phyloP scores from a whole-genome alignment of 768 basidiomycete species.

The Omphalotus guepiniiformis region DNA sequence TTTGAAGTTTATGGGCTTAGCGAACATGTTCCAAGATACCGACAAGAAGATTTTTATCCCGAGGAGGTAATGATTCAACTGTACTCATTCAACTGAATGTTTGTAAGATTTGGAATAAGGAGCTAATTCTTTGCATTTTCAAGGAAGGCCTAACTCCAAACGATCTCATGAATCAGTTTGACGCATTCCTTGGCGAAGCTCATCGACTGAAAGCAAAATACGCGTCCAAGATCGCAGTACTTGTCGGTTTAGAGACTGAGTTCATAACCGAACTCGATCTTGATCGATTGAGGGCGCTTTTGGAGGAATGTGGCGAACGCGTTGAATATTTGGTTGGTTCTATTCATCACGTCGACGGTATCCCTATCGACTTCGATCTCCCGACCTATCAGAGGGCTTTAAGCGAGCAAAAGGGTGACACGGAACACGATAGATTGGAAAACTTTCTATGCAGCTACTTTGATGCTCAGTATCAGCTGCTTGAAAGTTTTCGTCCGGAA shows the following conservation, averaged over 20 bases:
- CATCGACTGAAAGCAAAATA: conserved; percentile 67
- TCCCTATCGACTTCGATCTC: conserved; percentile 91
- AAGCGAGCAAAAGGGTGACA: conserved; percentile 21
- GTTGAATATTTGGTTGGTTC: conserved; percentile 92
- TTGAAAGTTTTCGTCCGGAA: conserved; percentile 74
- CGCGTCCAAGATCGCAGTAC: conserved; percentile 60
- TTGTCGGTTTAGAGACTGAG: conserved; percentile 93
- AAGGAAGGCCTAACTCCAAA: conserved; percentile 54
- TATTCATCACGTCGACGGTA: conserved; percentile 82
- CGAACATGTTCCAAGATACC: conserved; percentile 92
- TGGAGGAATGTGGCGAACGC: conserved; percentile 40
- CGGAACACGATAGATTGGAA: conserved; percentile 32
- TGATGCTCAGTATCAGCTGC: conserved; percentile 74
- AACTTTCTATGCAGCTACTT: conserved; percentile 68
- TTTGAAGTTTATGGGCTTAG: conserved; percentile 85
- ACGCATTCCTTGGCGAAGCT: conserved; percentile 72
- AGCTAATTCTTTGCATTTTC: conserved; percentile 5
- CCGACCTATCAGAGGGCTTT: conserved; percentile 64
- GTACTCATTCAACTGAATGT: too few species aligned
- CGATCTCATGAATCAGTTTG: conserved; percentile 61
- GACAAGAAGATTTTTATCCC: conserved; percentile 79
- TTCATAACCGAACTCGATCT: conserved; percentile 72
- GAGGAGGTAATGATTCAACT: conserved; percentile 70
- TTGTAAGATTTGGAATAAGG: conserved; percentile 12
- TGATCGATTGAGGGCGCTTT: conserved; percentile 46